Evolutionary conservation across 805 yeast species (phyloP).

Genomic region (Candida ipomoeae): DNA sequence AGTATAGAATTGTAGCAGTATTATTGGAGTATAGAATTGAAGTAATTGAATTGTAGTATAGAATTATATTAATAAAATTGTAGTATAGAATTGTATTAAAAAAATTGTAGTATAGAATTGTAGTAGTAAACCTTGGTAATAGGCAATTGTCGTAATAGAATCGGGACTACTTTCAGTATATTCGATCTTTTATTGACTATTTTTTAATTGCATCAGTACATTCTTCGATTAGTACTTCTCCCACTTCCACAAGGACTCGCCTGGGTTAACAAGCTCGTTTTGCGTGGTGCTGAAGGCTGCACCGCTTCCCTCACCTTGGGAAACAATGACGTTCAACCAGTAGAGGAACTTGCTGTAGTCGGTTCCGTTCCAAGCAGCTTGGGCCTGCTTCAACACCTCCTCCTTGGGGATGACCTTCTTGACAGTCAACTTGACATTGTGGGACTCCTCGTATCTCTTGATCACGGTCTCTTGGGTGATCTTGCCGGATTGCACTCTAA

Average conservation of each 20-base stretch:
- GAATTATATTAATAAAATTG: no score
- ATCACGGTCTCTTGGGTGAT: constrained; percentile 37
- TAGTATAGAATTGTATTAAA: no score
- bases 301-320: constrained; percentile 40
- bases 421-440: constrained; percentile 23
- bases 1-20: no score
- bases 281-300: constrained; percentile 30
- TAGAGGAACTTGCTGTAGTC: constrained; percentile 29
- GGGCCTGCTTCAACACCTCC: constrained; percentile 28
- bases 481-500: constrained; percentile 41
- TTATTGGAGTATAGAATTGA: no score
- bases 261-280: constrained; percentile 45
- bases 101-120: no score
- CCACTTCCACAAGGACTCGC: constrained; percentile 44
- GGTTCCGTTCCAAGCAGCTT: constrained; percentile 24
- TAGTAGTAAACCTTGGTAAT: no score
- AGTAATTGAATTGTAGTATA: no score
- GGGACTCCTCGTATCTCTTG: constrained; percentile 36
- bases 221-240: constrained; percentile 21
- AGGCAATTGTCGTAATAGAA: no score
- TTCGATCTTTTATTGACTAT: no score
- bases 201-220: no score
- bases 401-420: constrained; percentile 14
- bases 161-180: no score
- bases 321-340: constrained; percentile 28